Base-by-base conservation (phyloP, 768 basidiomycete species). In the Pisolithus microcarpus region DNA sequence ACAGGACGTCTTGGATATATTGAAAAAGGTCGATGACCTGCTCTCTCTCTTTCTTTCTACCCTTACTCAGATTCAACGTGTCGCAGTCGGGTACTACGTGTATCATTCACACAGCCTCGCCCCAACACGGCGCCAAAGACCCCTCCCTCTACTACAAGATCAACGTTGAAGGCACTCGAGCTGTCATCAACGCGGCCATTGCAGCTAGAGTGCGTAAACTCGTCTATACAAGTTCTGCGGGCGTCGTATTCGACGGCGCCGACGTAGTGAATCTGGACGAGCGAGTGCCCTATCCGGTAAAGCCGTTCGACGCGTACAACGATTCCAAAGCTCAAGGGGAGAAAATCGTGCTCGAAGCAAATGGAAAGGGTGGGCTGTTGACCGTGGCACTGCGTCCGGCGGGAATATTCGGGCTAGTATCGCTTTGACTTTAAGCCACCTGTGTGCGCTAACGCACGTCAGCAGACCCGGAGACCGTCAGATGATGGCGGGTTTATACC, bases 71-170 rank as follows among this genome's bases (percentile, higher is more conserved):
- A 19, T 19, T 28, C 48, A 50, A 50, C 8, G 45, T 45, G n/a
- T 49, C 9, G 16, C 54, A 91, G 87, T 85, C 85, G 54, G 82
- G 83, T 37, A 78, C 91, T 24, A 93, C 91, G 0, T 90, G 87
- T 60, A 87, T 98, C 55, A 91, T 99, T 55, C 96, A 99, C 67
- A 97, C 94, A 9, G 96, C 94, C 16, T 94, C 93, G 7, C 84
- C 83, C 0, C 80, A 80, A 5, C 86, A 82, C 57, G 88, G 80
- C 13, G 77, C 74, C 47, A 79, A 80, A 50, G 75, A 87, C 56
- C 74, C 80, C 0, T 80, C 80, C 2, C 64, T 97, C 9, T 96
- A 89, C 72, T 84, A 80, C 70, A 91, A 87, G 64, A 95, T 99
- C 60, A 98, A 98, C 63, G 91, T 98, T 5, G 82, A 91, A n/a